Base-by-base conservation (phyloP, 228 moss, liverwort and hornwort genomes). In the Sphagnum fallax region DNA sequence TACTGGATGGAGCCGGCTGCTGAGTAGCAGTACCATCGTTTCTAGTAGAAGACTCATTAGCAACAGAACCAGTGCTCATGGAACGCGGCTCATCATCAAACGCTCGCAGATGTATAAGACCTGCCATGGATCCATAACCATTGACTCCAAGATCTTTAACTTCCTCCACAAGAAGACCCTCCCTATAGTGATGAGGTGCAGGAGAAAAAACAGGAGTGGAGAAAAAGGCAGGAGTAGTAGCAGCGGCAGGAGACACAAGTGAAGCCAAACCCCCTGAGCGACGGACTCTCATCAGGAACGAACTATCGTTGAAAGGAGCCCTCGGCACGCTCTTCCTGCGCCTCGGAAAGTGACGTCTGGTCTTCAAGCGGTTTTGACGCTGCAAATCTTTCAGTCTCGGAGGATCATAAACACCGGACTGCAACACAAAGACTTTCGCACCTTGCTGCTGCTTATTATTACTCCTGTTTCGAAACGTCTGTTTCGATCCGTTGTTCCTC, bases 231-330 rank as follows among this genome's bases (percentile, higher is more conserved):
- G 83, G 75, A 78, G 90, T 87, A 47, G 88, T 85, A 32, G 32
- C 32, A 32, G 32, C 2, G 1, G 79, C 81, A 70, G 88, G 97
- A 4, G 93, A 93, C 7, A 78, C 82, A 14, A 80, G 52, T 0
- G 84, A 80, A 6, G 84, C 78, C 74, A 88, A 70, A 64, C 90
- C 93, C 53, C 97, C 97, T 0, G 91, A 88, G 80, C 85, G 87
- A 52, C 93, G 90, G 55, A 88, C 91, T 70, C 93, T 80, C 97
- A 97, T 97, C 47, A 97, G 78, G 62, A 90, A 97, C 0, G 93
- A 93, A 6, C 91, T 90, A 52, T 93, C 85, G 71, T 97, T 97
- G 8, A 88, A 90, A 4, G 97, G 97, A 6, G 97, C 97, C 4
- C 80, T 73, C 6, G 82, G 86, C 10, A 82, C 79, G 18, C 78